Evolutionary conservation across 1,284 basidiomycete species (phyloP).

Genomic region (Microstroma glucosiphilum): DNA sequence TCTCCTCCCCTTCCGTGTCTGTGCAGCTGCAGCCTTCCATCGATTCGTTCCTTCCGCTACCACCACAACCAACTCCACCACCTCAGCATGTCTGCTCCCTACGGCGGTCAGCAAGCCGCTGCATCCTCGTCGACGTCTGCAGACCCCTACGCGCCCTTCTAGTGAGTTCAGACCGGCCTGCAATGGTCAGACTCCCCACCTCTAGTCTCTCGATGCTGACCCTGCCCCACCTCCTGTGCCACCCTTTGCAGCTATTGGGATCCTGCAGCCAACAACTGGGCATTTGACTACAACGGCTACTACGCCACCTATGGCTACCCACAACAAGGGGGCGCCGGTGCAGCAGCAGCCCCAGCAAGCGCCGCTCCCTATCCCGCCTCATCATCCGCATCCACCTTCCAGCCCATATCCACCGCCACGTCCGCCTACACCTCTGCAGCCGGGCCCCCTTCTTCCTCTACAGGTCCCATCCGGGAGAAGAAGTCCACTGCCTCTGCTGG

Average conservation of each 20-base stretch:
- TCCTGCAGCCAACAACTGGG: constrained; percentile 35
- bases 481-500: constrained; percentile 9
- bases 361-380: constrained; percentile 13
- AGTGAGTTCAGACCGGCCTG: constrained; percentile 18
- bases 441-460: not conserved
- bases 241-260: constrained; percentile 42
- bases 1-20: no score
- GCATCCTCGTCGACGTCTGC: not conserved
- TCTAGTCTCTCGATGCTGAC: not conserved
- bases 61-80: no score
- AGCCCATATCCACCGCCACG: constrained; percentile 14
- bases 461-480: constrained; percentile 9
- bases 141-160: constrained; percentile 48
- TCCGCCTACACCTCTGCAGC: constrained; percentile 6
- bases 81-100: no score
- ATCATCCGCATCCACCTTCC: constrained; percentile 13
- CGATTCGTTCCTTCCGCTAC: no score
- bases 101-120: no score
- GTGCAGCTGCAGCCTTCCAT: no score
- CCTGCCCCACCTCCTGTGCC: not conserved
- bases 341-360: not conserved
- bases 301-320: constrained; percentile 39
- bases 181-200: not conserved
- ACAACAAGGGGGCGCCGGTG: constrained; percentile 15
- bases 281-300: constrained; percentile 47